These are phyloP conservation scores for Ammopiptanthus mongolicus DNA, from an alignment of 306 rosid genomes.

Conservation along the genomic window DNA sequence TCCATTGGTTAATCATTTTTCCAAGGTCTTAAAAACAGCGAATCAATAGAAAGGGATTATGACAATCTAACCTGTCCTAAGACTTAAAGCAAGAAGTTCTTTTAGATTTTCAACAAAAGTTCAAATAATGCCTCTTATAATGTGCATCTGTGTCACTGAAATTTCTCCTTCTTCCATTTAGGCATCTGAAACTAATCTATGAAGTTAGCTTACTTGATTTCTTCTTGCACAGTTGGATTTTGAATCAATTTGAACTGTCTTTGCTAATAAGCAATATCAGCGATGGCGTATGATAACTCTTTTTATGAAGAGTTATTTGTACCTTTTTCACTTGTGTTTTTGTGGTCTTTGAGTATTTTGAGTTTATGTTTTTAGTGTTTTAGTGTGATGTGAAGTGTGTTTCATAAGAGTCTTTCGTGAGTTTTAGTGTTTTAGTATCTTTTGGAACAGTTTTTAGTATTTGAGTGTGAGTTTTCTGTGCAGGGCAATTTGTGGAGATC, in stretches of 20 bases:
- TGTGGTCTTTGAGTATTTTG: too few relatives aligned
- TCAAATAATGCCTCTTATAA: background rate
- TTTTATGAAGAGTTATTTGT: too few relatives aligned
- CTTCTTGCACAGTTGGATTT: conserved; percentile 50
- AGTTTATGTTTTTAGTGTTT: too few relatives aligned
- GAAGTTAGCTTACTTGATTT: conserved; percentile 31
- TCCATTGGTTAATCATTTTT: background rate
- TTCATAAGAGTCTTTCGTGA: too few relatives aligned
- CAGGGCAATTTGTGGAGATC: too few relatives aligned
- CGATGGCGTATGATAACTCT: too few relatives aligned
- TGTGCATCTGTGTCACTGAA: background rate
- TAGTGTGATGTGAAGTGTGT: too few relatives aligned
- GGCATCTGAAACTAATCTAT: conserved; percentile 24
- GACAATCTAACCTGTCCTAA: conserved; percentile 15
- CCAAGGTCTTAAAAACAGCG: background rate
- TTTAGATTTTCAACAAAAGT: background rate
- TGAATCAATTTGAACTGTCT: conserved; percentile 45
- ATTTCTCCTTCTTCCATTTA: conserved; percentile 12
- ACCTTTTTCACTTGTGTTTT: too few relatives aligned
- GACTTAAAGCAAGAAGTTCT: background rate
- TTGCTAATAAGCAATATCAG: conserved; percentile 62
- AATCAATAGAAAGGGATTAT: background rate
- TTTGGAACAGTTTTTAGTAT: too few relatives aligned
- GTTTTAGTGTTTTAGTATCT: too few relatives aligned
- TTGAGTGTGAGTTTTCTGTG: too few relatives aligned